Base-by-base conservation (phyloP, 1,284 basidiomycete species). In the Leccinum pachyderme region DNA sequence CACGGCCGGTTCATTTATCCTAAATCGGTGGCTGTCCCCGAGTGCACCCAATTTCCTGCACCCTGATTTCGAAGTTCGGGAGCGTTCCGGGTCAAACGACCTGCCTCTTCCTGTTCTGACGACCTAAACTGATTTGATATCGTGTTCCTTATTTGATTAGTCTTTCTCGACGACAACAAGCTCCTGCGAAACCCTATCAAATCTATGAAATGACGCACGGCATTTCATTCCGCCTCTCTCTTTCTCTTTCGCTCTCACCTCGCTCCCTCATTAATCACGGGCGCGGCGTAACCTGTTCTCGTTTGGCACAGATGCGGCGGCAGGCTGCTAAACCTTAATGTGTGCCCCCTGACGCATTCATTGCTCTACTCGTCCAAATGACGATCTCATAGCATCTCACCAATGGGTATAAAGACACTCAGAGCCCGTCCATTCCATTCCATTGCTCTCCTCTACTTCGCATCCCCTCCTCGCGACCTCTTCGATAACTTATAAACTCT, bases 91-190 rank as follows among this genome's bases (percentile, higher is more conserved):
- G 57, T 45, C 48, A 49, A 48, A 50, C 45, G 53, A 58, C 56
- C 63, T 56, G 55, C 51, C 49, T 57, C 48, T 53, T 39, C 35
- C 47, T 59, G 50, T 55, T 51, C 22, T 24, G 31, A 49, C 56
- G 46, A 46, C 55, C 49, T 52, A 31, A 45, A 53, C 33, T 49
- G 55, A 49, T 51, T 55, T 58, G 66, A 59, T 59, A 52, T 57
- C 52, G 58, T 45, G 43, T 64, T 59, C 66, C 68, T 63, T 59
- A 61, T 68, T 54, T 54, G 57, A 72, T 70, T 70, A 73, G 64
- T 71, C 66, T 69, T 72, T 70, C 67, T 71, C 68, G 67, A 71
- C 67, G 59, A 72, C 67, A 58, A 70, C 70, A 69, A 62, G 52
- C 56, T 57, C 64, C 60, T 71, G 57, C 44, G 60, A 71, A 69